Base-by-base conservation (phyloP, 2,329 filamentous ascomycete species). In the Colletotrichum echinochloae region DNA sequence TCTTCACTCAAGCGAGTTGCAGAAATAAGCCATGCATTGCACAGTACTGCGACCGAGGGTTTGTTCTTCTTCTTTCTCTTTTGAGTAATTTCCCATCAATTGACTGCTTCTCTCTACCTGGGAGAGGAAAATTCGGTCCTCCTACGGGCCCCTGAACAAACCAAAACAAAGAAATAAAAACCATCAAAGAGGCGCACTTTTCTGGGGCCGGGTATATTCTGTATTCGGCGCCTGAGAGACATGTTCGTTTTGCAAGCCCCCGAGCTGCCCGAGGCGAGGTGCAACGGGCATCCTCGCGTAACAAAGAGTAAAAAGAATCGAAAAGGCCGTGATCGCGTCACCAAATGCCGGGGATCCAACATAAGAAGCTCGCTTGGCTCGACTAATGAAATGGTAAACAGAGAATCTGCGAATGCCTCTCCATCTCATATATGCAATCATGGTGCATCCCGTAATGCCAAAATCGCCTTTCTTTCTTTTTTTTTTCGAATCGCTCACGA, bases 191-290 rank as follows among this genome's bases (percentile, higher is more conserved):
- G 35, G 57, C 64, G 28, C 64, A 67, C 51, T 67, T 66, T 67
- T 67, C 51, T 37, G 64, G 57, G 44, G 57, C 57, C 51, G 64
- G 67, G 67, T 70, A 70, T 70, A 30, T 60, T 35, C 33, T 57
- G 54, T 59, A 46, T 62, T 67, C 46, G 51, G 62, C 67, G 67
- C 67, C 67, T 23, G 14, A 16, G 52, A 59, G 35, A 56, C 51
- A 61, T 61, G 48, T 16, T 70, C 41, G 41, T 61, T 60, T 66
- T 23, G 67, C 63, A 57, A 52, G 60, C 26, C 55, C 56, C 49
- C 54, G 44, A 46, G 56, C 56, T 35, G 54, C 61, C 44, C 39
- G 48, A 48, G 16, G 55, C 30, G 49, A 65, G 56, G 49, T n/a
- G 44, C 61, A 26, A 63, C 33, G 51, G 41, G 57, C 30, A 61